These are phyloP conservation scores for Aspergillus incahuasiensis DNA, from an alignment of 495 filamentous ascomycete genomes.

Conservation along the genomic window DNA sequence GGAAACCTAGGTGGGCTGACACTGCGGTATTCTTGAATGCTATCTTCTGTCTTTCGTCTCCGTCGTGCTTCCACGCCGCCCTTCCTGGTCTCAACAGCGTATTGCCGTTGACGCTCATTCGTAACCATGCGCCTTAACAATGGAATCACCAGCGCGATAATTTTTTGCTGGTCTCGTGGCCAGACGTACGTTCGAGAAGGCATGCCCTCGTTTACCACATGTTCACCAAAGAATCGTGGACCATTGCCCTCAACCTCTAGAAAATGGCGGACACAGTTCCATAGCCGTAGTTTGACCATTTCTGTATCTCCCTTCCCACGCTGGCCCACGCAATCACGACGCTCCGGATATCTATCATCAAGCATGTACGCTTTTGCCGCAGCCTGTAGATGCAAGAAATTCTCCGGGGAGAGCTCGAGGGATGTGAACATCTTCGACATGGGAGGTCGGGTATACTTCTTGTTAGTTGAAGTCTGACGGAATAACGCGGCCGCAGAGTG, in stretches of 20 bases:
- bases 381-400: conserved; percentile 55
- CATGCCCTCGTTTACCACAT: conserved; percentile 41
- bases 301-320: conserved; percentile 56
- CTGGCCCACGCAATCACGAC: conserved; percentile 55
- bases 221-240: conserved; percentile 51
- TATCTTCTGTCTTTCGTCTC: conserved; percentile 41
- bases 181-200: conserved; percentile 45
- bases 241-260: conserved; percentile 53
- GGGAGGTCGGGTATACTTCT: conserved; percentile 57
- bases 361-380: conserved; percentile 61
- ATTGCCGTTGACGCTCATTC: conserved; percentile 59
- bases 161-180: conserved; percentile 53
- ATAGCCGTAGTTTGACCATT: conserved; percentile 57
- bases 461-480: conserved; percentile 47
- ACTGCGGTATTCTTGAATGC: conserved; percentile 26
- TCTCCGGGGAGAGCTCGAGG: conserved; percentile 53
- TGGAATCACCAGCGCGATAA: conserved; percentile 55
- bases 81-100: conserved; percentile 56
- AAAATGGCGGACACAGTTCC: conserved; percentile 56
- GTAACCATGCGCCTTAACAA: conserved; percentile 59
- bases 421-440: conserved; percentile 59
- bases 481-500: conserved; percentile 58
- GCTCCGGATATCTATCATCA: conserved; percentile 50
- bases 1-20: conserved; percentile 25
- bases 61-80: conserved; percentile 43